phyloP scores from a whole-genome alignment of 176 grass and related monocot species.

The Cocos nucifera region DNA sequence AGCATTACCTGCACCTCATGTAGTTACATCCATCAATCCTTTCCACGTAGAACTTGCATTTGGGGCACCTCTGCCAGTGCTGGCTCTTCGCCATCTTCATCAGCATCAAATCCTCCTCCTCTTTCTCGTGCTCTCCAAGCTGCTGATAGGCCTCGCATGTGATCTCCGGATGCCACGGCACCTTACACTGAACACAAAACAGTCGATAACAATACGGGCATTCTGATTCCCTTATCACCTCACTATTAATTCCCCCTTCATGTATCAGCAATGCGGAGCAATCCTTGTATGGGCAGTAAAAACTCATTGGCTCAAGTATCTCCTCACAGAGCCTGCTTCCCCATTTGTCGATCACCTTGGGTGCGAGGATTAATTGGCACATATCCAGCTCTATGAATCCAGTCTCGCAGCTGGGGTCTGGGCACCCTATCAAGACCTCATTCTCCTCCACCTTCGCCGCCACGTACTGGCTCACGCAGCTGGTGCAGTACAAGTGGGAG shows the following conservation, averaged over 20 bases:
- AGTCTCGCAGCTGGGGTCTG: slow-evolving; percentile 20
- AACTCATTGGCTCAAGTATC: slow-evolving; percentile 24
- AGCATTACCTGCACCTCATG: too few relatives aligned
- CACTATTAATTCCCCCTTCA: slow-evolving; percentile 18
- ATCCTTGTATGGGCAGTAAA: slow-evolving; percentile 69
- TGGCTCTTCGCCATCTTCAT: too few relatives aligned
- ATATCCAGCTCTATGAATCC: slow-evolving; percentile 31
- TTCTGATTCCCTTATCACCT: slow-evolving; percentile 11
- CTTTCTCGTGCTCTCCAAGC: too few relatives aligned
- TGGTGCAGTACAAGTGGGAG: slow-evolving; percentile 43
- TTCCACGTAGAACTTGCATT: too few relatives aligned
- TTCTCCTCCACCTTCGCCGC: slow-evolving; percentile 43
- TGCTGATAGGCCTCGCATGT: too few relatives aligned
- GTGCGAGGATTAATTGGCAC: slow-evolving; percentile 32
- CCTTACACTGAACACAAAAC: too few relatives aligned
- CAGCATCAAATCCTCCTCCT: too few relatives aligned
- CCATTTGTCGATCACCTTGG: slow-evolving; percentile 38
- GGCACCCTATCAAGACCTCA: slow-evolving; percentile 32
- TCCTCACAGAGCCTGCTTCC: slow-evolving; percentile 37
- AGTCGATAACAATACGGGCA: slow-evolving; percentile 40
- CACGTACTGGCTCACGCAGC: slow-evolving; percentile 50
- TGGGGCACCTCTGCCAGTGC: too few relatives aligned
- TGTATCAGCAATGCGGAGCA: slow-evolving; percentile 40
- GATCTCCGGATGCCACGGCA: too few relatives aligned
- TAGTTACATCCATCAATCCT: too few relatives aligned